Conservation (phyloP, 345 rosid species). For the Isatis tinctoria region DNA sequence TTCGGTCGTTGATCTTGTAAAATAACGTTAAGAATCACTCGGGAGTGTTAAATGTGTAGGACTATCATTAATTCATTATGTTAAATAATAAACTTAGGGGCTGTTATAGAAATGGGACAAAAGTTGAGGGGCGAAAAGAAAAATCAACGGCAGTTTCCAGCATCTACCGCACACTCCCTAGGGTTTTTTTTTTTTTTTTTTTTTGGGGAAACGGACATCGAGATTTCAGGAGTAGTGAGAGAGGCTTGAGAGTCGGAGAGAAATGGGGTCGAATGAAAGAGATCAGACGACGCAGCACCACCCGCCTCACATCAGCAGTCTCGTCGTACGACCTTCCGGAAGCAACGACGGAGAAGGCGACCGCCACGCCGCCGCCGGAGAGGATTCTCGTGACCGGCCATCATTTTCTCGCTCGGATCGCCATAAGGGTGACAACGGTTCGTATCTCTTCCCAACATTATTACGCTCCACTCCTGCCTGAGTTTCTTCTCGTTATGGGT, state of each 20-base stretch:
- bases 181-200: conserved; percentile 2
- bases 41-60: too few relatives aligned
- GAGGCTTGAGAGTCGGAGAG: conserved; percentile 13
- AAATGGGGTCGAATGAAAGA: conserved; percentile 75
- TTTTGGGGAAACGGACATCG: conserved; percentile 19
- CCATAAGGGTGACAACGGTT: conserved; percentile 57
- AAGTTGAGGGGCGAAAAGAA: background rate
- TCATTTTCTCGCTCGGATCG: conserved; percentile 58
- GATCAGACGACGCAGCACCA: conserved; percentile 58
- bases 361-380: conserved; percentile 47
- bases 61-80: background rate
- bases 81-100: background rate
- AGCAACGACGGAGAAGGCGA: conserved; percentile 42
- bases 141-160: conserved; percentile 5
- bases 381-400: conserved; percentile 59
- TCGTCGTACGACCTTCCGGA: conserved; percentile 66
- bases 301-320: conserved; percentile 77
- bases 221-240: conserved; percentile 18
- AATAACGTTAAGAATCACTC: too few relatives aligned
- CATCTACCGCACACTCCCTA: conserved; percentile 17
- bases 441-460: conserved; percentile 13
- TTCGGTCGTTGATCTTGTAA: background rate
- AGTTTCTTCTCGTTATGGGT: background rate
- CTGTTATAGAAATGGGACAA: background rate
- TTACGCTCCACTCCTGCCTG: background rate